Percentiles rank a stretch among this genome's conserved stretches.
Evolutionary conservation across 495 filamentous ascomycete species (phyloP).

Genomic region (Terfezia boudieri): DNA sequence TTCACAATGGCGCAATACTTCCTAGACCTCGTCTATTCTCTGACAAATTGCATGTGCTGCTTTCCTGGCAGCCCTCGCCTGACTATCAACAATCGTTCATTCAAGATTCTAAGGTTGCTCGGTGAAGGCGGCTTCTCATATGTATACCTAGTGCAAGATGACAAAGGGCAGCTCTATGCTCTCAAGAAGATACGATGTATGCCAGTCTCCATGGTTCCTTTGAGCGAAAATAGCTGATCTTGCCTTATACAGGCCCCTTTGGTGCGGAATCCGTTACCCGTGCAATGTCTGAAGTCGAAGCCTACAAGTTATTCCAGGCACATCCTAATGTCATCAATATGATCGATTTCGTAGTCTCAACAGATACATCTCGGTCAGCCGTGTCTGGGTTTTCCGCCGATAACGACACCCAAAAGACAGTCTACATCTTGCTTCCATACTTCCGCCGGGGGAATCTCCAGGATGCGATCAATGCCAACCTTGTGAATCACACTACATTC

Average conservation of each 20-base stretch:
- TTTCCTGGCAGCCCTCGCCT: constrained; percentile 83
- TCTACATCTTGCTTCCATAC: constrained; percentile 89
- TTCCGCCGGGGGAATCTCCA: constrained; percentile 87
- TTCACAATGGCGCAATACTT: constrained; percentile 56
- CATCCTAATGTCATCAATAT: constrained; percentile 74
- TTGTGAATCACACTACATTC: constrained; percentile 89
- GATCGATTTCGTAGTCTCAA: constrained; percentile 57
- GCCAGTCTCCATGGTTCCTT: neutral
- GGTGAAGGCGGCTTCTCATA: constrained; percentile 98
- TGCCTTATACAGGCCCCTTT: constrained; percentile 36
- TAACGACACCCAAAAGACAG: constrained; percentile 39
- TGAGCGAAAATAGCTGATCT: no score
- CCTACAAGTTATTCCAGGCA: constrained; percentile 67
- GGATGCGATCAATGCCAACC: constrained; percentile 93
- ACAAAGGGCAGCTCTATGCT: constrained; percentile 60
- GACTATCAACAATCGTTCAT: constrained; percentile 82
- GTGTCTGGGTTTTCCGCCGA: neutral
- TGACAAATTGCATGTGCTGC: constrained; percentile 85
- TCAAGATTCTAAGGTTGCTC: constrained; percentile 81
- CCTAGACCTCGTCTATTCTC: constrained; percentile 68
- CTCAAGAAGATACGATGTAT: constrained; percentile 89
- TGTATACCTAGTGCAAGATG: constrained; percentile 88
- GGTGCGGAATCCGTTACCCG: constrained; percentile 85
- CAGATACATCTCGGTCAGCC: constrained; percentile 22
- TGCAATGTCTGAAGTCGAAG: constrained; percentile 90